These are phyloP conservation scores for Luffa acutangula DNA, from an alignment of 306 rosid species.

Conservation along the genomic window DNA sequence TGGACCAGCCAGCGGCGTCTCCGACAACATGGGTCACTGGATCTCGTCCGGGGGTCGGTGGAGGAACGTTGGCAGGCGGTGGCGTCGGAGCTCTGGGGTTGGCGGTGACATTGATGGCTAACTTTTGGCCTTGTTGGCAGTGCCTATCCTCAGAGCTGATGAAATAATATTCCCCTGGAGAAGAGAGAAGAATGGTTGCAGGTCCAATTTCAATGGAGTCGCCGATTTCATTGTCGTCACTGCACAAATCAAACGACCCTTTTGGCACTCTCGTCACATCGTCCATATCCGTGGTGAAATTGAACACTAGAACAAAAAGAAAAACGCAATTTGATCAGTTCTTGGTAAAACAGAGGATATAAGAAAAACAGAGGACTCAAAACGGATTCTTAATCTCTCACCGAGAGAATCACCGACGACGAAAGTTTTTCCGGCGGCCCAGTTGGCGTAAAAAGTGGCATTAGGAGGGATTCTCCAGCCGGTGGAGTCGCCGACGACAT, in stretches of 20 bases:
- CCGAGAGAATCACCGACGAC: slow-evolving; percentile 25
- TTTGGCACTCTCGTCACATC: not conserved
- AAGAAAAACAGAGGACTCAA: not conserved
- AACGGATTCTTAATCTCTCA: not conserved
- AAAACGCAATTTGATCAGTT: not conserved
- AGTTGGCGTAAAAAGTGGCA: slow-evolving; percentile 4
- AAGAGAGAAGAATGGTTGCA: not conserved
- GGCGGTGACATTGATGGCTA: not conserved
- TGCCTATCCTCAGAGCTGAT: not conserved
- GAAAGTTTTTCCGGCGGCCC: slow-evolving; percentile 21
- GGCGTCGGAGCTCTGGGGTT: not conserved
- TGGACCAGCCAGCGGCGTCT: slow-evolving; percentile 17
- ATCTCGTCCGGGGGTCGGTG: not conserved
- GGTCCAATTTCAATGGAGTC: not conserved
- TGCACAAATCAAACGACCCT: not conserved
- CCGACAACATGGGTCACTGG: slow-evolving; percentile 28
- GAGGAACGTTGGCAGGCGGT: not conserved
- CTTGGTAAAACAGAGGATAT: not conserved
- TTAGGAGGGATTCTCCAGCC: slow-evolving; percentile 23
- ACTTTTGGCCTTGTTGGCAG: not conserved
- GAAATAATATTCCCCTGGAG: not conserved
- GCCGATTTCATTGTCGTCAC: slow-evolving; percentile 2
- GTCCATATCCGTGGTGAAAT: not conserved
- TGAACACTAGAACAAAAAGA: not conserved
- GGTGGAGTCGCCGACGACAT: slow-evolving; percentile 23